A percentile compares a stretch with the other conserved stretches of the same genome.
Conservation (phyloP, 257 asterid genomes). For the Nicotiana noctiflora region DNA sequence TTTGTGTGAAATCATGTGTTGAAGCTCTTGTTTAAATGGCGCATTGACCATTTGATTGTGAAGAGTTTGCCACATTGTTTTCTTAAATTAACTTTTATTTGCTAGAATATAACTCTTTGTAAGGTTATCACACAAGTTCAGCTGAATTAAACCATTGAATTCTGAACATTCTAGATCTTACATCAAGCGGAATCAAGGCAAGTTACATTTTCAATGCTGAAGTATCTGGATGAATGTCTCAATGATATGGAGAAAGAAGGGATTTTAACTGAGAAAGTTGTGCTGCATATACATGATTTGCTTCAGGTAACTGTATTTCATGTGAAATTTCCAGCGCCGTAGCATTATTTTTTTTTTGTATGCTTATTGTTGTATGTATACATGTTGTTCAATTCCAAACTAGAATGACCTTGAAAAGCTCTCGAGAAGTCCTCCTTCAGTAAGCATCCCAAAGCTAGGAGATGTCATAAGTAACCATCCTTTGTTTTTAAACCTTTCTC, state of each 20-base stretch:
- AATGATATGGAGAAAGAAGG: slow-evolving; percentile 8
- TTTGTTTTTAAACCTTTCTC: slow-evolving; percentile 3
- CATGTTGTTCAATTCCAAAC: background rate
- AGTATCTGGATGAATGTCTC: slow-evolving; percentile 3
- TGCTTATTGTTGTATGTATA: background rate
- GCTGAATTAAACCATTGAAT: background rate
- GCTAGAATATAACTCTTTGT: background rate
- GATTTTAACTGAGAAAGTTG: background rate
- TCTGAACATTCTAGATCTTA: background rate
- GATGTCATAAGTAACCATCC: slow-evolving; percentile 1
- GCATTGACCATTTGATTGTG: background rate
- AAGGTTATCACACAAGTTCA: background rate
- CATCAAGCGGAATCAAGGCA: background rate
- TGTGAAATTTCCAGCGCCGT: background rate
- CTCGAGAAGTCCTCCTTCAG: background rate
- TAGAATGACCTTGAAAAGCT: slow-evolving; percentile 9
- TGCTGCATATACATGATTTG: slow-evolving; percentile 6
- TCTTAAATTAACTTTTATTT: background rate
- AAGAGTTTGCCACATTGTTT: background rate
- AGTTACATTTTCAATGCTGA: slow-evolving; percentile 8
- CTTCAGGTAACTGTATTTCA: background rate
- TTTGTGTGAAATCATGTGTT: background rate
- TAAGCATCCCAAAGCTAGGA: background rate
- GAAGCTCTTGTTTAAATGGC: background rate
- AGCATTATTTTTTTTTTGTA: background rate